Base-by-base conservation (phyloP, 2,329 filamentous ascomycete species). In the Rhynchosporium graminicola region DNA sequence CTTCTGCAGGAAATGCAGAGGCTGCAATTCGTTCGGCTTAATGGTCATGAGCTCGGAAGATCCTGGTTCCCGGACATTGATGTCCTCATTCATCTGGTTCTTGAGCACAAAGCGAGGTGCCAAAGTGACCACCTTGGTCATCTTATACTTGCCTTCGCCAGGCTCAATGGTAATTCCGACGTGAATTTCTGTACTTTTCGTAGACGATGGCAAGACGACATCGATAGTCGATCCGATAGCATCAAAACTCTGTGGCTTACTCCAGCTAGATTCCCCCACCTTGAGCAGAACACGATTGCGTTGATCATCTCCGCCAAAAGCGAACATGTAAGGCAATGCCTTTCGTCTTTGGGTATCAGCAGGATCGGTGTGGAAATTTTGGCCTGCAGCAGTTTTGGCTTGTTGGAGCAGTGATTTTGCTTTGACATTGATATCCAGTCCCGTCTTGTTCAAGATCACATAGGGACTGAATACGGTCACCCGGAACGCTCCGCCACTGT, bases 221-320 rank as follows among this genome's bases (percentile, higher is more conserved):
- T 97, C 93, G 15, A 92, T 89, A 0, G 89, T 92, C 71, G 94
- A 98, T 38, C 95, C 95, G 67, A 99, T 95, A 26, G 95, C 95
- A 73, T 99, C 96, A 71, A 99, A 97, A 82, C 92, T 97, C 74
- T 98, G 94, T 0, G 94, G 92, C 74, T 95, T 97, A 78, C 95
- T 98, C 96, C 95, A 99, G 64, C 88, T 85, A 0, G 95, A 97
- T 60, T 96, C 90, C 4, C 90, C 92, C 46, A 97, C 86, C 77
- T 91, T 96, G 63, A 99, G 80, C 50, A 96, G 79, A 6, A 92
- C 92, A 68, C 95, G 87, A 75, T 99, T 99, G 70, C 92, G 91
- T 69, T 91, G 90, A 72, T 99, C 95, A 67, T 97, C 90, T 26
- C 84, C 91, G 1, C 87, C 85, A 74, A 90, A 99, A 0, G 95